Percentiles rank a stretch among this genome's conserved stretches.
Evolutionary conservation across 371 early-diverging fungal species (phyloP).

Genomic region (Mortierella sp.): DNA sequence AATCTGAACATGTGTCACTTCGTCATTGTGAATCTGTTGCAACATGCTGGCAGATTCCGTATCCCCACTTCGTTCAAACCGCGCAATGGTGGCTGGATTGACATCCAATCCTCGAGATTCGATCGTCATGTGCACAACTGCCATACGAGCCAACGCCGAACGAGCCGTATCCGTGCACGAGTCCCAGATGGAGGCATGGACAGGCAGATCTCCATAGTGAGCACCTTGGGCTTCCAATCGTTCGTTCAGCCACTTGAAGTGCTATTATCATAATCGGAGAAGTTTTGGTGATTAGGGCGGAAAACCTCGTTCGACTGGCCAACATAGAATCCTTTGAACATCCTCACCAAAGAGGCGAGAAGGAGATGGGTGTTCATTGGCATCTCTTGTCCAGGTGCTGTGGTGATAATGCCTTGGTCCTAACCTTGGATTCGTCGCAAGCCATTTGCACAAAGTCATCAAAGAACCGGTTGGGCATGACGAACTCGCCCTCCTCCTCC

Average conservation of each 20-base stretch:
- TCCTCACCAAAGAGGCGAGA: too few relatives aligned
- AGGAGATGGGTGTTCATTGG: too few relatives aligned
- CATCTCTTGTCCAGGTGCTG: too few relatives aligned
- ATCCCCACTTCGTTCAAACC: slow-evolving; percentile 61
- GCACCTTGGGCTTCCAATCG: slow-evolving; percentile 60
- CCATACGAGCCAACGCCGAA: slow-evolving; percentile 58
- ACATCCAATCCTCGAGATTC: slow-evolving; percentile 73
- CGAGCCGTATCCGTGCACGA: slow-evolving; percentile 60
- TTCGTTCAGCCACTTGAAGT: slow-evolving; percentile 59
- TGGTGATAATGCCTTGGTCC: too few relatives aligned
- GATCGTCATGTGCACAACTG: slow-evolving; percentile 69
- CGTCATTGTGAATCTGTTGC: slow-evolving; percentile 62
- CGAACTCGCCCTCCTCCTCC: slow-evolving; percentile 22
- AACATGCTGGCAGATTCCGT: slow-evolving; percentile 59
- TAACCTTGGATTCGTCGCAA: slow-evolving; percentile 63
- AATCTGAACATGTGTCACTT: slow-evolving; percentile 65
- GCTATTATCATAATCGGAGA: slow-evolving; percentile 21
- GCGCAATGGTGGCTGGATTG: slow-evolving; percentile 65
- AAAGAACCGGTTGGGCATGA: slow-evolving; percentile 59
- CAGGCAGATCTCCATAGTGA: slow-evolving; percentile 60
- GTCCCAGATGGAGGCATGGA: slow-evolving; percentile 70
- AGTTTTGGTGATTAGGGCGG: background rate
- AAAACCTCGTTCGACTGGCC: background rate
- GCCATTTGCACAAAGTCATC: slow-evolving; percentile 67
- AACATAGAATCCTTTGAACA: background rate